These are phyloP conservation scores for Lactarius psammicola DNA, from an alignment of 768 basidiomycete genomes.

Conservation along the genomic window DNA sequence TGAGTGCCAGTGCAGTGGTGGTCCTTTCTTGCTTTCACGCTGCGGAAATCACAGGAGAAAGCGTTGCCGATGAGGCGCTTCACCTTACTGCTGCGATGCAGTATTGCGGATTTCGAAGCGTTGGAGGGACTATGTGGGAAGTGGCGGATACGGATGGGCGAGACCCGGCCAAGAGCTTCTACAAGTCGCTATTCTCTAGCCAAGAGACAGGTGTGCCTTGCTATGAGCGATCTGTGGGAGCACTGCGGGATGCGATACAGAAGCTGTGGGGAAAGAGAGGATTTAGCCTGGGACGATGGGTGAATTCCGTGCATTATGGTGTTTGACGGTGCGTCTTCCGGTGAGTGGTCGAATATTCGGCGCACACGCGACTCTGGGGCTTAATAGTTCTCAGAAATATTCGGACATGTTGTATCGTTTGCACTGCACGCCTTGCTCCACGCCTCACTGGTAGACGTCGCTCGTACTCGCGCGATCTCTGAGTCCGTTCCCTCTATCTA, in stretches of 20 bases:
- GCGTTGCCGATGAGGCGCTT: slow-evolving; percentile 20
- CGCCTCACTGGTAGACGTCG: too few relatives aligned
- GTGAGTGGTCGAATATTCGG: background rate
- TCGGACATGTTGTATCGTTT: background rate
- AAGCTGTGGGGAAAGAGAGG: slow-evolving; percentile 13
- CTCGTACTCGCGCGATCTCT: too few relatives aligned
- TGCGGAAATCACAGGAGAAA: background rate
- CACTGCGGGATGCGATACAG: slow-evolving; percentile 9
- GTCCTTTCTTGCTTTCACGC: slow-evolving; percentile 18
- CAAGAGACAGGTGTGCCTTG: background rate
- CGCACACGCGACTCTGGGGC: background rate
- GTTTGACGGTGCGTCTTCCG: background rate
- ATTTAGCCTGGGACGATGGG: slow-evolving; percentile 15
- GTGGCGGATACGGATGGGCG: slow-evolving; percentile 24
- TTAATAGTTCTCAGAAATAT: background rate
- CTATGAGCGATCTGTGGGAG: slow-evolving; percentile 6
- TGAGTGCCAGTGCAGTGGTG: too few relatives aligned
- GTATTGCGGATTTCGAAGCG: slow-evolving; percentile 21
- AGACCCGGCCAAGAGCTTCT: slow-evolving; percentile 15
- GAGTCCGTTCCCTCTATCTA: too few relatives aligned
- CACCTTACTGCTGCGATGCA: slow-evolving; percentile 27
- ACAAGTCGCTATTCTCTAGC: slow-evolving; percentile 6
- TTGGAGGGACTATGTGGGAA: slow-evolving; percentile 13
- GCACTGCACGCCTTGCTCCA: too few relatives aligned
- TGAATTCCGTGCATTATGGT: slow-evolving; percentile 23